These are phyloP conservation scores for Tetrapisispora taiwanensis DNA, from an alignment of 805 yeast genomes.

Conservation along the genomic window DNA sequence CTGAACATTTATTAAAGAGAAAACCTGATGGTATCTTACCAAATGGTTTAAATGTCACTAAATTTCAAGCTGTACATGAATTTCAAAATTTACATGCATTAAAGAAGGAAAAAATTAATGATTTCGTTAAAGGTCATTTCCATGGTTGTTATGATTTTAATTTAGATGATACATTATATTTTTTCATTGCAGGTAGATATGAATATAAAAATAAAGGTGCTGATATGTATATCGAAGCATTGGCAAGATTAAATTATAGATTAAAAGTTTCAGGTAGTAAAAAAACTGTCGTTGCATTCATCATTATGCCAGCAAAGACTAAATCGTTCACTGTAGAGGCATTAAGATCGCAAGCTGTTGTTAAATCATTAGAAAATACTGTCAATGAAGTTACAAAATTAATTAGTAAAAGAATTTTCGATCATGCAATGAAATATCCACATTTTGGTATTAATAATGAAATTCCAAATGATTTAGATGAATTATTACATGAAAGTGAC, in stretches of 20 bases:
- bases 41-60: constrained; percentile 89
- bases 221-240: constrained; percentile 84
- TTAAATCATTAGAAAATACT: constrained; percentile 79
- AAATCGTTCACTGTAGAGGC: constrained; percentile 94
- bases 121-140: constrained; percentile 92
- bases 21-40: constrained; percentile 98
- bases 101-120: constrained; percentile 84
- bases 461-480: constrained; percentile 69
- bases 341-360: constrained; percentile 90
- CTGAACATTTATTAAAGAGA: constrained; percentile 84
- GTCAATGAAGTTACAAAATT: constrained; percentile 78
- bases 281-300: constrained; percentile 91
- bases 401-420: constrained; percentile 81
- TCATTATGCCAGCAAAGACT: constrained; percentile 95
- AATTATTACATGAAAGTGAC: constrained; percentile 77
- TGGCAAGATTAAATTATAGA: constrained; percentile 84
- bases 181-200: constrained; percentile 94
- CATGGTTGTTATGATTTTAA: constrained; percentile 95
- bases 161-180: constrained; percentile 84
- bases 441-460: constrained; percentile 43
- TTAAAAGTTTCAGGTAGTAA: constrained; percentile 74
- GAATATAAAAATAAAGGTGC: constrained; percentile 96
- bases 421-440: constrained; percentile 71
- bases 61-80: constrained; percentile 95
- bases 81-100: constrained; percentile 92